Base-by-base conservation (phyloP, 257 asterid genomes). In the Nicotiana otophora region DNA sequence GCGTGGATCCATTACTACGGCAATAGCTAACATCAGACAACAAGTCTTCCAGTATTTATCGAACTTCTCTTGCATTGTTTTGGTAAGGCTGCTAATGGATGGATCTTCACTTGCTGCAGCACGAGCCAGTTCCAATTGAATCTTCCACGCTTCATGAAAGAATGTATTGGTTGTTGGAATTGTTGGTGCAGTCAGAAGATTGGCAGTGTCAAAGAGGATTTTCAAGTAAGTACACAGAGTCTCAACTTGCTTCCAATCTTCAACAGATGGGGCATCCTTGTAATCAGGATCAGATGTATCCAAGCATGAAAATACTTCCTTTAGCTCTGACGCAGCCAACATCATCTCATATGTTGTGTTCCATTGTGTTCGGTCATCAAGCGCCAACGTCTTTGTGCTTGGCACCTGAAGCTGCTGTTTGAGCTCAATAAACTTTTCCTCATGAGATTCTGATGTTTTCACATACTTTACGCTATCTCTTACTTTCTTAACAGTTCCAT, bases 131-230 rank as follows among this genome's bases (percentile, higher is more conserved):
- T 96, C 98, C 86, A 96, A 67, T 84, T 93, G 98, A 81, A 96
- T 93, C 92, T 96, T 96, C 98, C 98, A 96, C 7, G 93, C 98
- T 86, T 96, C 98, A 14, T 94, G 99, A 89, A 94, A 94, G 88
- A 96, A 94, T 8, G 91, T 87, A 87, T 92, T 93, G 33, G 97
- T 91, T 2, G 98, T 96, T 0, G 93, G 94, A 8, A 92, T 81
- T n/a, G 84, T 81, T n/a, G 88, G 70, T 4, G 88, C 77, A 1
- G 94, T 88, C 67, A 96, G 88, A 48, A 94, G 89, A 86, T 82
- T 89, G 34, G 99, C 97, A 0, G 98, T 94, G 86, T 93, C 98
- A 30, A 93, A 92, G 11, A 96, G 87, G 63, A 93, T 97, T 61
- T 91, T 94, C 86, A 96, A 81, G 83, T 86, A 89, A 26, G 87